Conservation (phyloP, 164 flowering plant genomes). For the Umbilicus rupestris region DNA sequence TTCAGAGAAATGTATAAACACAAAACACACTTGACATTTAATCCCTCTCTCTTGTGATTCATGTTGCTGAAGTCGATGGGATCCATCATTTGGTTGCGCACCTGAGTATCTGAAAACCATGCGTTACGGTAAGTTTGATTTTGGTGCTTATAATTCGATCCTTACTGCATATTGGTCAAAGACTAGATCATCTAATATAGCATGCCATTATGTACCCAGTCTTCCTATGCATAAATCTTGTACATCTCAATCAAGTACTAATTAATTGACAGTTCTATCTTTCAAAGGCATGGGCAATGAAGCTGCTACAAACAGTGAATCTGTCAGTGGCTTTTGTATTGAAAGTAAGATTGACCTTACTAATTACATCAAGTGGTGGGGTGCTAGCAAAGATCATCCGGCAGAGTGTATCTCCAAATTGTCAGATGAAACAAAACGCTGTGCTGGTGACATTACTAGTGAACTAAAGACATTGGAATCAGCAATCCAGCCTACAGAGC, state of each 20-base stretch:
- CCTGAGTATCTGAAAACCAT: constrained; percentile 50
- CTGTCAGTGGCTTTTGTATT: constrained; percentile 40
- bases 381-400: constrained; percentile 44
- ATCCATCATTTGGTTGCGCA: constrained; percentile 61
- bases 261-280: constrained; percentile 8
- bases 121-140: constrained; percentile 42
- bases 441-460: constrained; percentile 42
- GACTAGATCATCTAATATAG: not conserved
- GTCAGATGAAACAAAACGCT: constrained; percentile 44
- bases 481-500: constrained; percentile 57
- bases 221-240: not conserved
- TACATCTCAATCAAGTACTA: constrained; percentile 3
- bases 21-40: not conserved
- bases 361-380: constrained; percentile 92
- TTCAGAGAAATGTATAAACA: not conserved
- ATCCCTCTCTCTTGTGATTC: constrained; percentile 3
- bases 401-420: constrained; percentile 37
- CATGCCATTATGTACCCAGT: not conserved
- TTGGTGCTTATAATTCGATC: not conserved
- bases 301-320: constrained; percentile 51
- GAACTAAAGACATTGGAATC: constrained; percentile 64
- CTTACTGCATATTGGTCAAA: not conserved
- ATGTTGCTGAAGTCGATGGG: constrained; percentile 62
- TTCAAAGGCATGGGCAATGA: constrained; percentile 49
- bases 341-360: constrained; percentile 87